Evolutionary conservation across 768 basidiomycete species (phyloP).

Genomic region (Lanmaoa rubissima): DNA sequence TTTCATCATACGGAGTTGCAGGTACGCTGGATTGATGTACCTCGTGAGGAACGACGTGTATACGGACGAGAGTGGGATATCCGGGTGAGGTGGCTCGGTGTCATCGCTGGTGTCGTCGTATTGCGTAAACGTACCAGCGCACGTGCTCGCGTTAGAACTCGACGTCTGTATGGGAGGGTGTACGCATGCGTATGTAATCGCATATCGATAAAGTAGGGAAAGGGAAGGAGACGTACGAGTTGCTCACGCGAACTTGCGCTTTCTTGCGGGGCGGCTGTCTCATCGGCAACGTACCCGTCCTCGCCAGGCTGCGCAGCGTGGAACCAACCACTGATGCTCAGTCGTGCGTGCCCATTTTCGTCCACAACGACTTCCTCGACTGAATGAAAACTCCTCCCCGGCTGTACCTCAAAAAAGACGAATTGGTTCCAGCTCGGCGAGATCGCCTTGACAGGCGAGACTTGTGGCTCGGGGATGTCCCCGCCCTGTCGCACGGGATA

Average conservation of each 20-base stretch:
- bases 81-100: slow-evolving; percentile 49
- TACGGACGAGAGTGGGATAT: slow-evolving; percentile 51
- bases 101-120: slow-evolving; percentile 42
- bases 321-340: slow-evolving; percentile 97
- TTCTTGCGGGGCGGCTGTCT: slow-evolving; percentile 46
- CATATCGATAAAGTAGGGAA: not conserved
- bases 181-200: slow-evolving; percentile 2
- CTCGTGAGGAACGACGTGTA: slow-evolving; percentile 73
- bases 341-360: slow-evolving; percentile 65
- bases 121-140: slow-evolving; percentile 44
- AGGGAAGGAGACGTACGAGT: slow-evolving; percentile 59
- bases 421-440: slow-evolving; percentile 90
- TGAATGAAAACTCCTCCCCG: slow-evolving; percentile 92
- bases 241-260: slow-evolving; percentile 92
- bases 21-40: slow-evolving; percentile 89
- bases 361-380: slow-evolving; percentile 94
- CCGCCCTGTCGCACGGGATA: slow-evolving; percentile 68
- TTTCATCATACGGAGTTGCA: slow-evolving; percentile 77
- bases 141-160: slow-evolving; percentile 43
- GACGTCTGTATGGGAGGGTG: slow-evolving; percentile 46
- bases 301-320: slow-evolving; percentile 90
- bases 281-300: slow-evolving; percentile 70
- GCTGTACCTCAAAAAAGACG: slow-evolving; percentile 89
- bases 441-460: slow-evolving; percentile 61
- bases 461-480: slow-evolving; percentile 65